A percentile compares a stretch with the other conserved stretches of the same genome.
These are phyloP conservation scores for Pulveroboletus sp. DNA, from an alignment of 768 basidiomycete species.

Conservation along the genomic window DNA sequence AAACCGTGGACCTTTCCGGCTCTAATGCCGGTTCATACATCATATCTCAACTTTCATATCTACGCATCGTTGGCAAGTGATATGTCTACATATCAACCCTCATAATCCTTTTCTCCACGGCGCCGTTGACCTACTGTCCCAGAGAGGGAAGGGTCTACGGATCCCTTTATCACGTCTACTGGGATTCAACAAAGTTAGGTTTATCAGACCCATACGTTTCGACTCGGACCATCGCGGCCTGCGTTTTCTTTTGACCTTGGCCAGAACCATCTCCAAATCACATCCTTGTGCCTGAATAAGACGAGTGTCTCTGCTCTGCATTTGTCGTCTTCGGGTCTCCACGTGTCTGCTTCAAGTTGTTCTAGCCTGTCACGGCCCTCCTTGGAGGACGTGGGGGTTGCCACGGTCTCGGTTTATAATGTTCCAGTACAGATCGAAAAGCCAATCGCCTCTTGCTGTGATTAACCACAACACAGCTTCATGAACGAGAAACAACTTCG, in stretches of 20 bases:
- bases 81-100: neutral
- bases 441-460: too few species aligned
- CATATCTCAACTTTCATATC: slow-evolving; percentile 18
- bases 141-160: neutral
- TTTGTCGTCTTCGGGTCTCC: too few species aligned
- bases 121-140: neutral
- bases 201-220: too few species aligned
- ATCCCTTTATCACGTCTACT: neutral
- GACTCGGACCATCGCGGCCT: neutral
- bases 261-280: too few species aligned
- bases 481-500: neutral
- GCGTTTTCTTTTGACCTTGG: neutral
- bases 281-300: neutral
- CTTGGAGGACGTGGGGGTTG: neutral
- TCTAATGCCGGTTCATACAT: neutral
- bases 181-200: slow-evolving; percentile 1
- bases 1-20: neutral
- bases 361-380: neutral
- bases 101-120: neutral
- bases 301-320: neutral
- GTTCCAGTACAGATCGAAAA: neutral
- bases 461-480: too few species aligned
- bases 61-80: slow-evolving; percentile 6
- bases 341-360: too few species aligned
- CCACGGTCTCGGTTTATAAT: too few species aligned